Evolutionary conservation across 2,329 filamentous ascomycete genomes (phyloP), one percentile per base, ranked within the genome.

Genomic region (Penicillium oxalicum): DNA sequence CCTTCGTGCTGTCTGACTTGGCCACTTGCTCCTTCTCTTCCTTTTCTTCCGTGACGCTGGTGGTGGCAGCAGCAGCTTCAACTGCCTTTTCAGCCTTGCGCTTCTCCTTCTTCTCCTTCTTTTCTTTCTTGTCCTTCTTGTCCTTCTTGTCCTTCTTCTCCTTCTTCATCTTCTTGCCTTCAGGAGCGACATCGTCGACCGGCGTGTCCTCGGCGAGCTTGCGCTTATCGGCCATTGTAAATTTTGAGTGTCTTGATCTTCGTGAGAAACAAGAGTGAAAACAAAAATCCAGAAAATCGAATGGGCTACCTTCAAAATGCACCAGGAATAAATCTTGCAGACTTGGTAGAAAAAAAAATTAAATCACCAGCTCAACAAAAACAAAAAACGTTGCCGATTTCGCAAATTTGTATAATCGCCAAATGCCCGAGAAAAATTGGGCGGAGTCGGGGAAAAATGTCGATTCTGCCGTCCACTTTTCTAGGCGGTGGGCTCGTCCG

Each of bases 201-300:
- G 50, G 38, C 8, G 49, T 42, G 49, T 61, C 58, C 49, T 67
- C 59, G n/a, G 57, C 56, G 55, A 67, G 63, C 60, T 70, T 70
- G 61, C 67, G 67, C 59, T 69, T 69, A 51, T 68, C 65, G 44
- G 62, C 59, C 65, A 69, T 70, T 58, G 47, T 61, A 32, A 37
- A 24, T 32, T 32, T 9, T 26, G 12, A 18, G 18, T 18, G 18
- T 18, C 18, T 26, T 43, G 6, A 5, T 11, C 11, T 33, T 39
- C 11, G 24, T 33, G 2, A 11, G 11, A 40, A 28, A 11, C 24
- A 35, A 11, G 9, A 9, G 13, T 24, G 29, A 6, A 32, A 32
- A 4, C 4, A 11, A 32, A 32, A 32, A 32, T 5, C 7, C 7
- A 5, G 11, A 11, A 32, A 7, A n/a, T 2, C 8, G 7, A 29